These are phyloP conservation scores for Stagonosporopsis chrysanthemi DNA, from an alignment of 2,329 filamentous ascomycete genomes.

Conservation along the genomic window DNA sequence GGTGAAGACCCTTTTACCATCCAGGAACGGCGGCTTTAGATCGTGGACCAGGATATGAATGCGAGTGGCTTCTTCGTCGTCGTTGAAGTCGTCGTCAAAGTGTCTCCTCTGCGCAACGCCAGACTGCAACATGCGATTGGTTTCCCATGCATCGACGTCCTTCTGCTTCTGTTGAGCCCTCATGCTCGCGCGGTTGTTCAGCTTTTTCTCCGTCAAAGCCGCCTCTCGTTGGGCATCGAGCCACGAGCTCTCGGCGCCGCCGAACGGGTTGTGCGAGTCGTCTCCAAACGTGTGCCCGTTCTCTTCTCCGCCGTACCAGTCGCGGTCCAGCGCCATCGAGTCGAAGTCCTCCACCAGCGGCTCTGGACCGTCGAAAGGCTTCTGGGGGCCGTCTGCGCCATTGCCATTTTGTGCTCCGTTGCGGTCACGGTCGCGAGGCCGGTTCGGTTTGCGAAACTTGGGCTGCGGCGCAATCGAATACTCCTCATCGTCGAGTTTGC, in stretches of 20 bases:
- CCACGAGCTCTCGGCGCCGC: conserved; percentile 73
- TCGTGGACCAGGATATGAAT: conserved; percentile 94
- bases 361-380: conserved; percentile 69
- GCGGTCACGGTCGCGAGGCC: conserved; percentile 39
- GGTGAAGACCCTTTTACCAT: conserved; percentile 94
- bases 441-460: conserved; percentile 49
- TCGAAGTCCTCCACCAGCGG: conserved; percentile 71
- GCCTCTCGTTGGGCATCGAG: conserved; percentile 79
- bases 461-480: conserved; percentile 63
- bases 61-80: conserved; percentile 88
- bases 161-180: conserved; percentile 85
- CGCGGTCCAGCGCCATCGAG: conserved; percentile 78
- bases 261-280: conserved; percentile 92
- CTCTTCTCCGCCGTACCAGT: conserved; percentile 93
- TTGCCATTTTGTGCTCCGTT: conserved; percentile 43
- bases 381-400: conserved; percentile 57
- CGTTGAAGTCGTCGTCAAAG: conserved; percentile 80
- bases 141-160: conserved; percentile 98
- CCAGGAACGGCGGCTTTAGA: conserved; percentile 89
- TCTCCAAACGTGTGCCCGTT: conserved; percentile 86
- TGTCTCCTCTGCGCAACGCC: conserved; percentile 91
- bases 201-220: conserved; percentile 80
- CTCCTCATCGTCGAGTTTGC: conserved; percentile 70
- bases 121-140: conserved; percentile 96
- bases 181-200: conserved; percentile 73